Evolutionary conservation across 805 yeast genomes (phyloP).

Genomic region (Hanseniaspora taiwanica): DNA sequence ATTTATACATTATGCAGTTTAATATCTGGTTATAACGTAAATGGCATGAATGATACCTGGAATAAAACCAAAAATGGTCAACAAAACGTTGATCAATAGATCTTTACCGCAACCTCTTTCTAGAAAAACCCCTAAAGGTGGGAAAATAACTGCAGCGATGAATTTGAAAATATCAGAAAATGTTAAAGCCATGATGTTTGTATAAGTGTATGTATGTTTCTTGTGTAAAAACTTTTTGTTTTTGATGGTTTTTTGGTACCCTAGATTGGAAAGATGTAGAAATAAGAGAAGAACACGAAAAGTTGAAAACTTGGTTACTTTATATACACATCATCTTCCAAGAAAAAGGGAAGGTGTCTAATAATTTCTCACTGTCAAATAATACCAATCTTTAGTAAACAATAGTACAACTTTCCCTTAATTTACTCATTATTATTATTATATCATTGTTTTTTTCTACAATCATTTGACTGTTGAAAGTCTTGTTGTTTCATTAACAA

Average conservation of each 20-base stretch:
- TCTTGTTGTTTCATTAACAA: too few species aligned
- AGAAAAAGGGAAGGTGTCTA: too few species aligned
- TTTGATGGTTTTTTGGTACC: background rate
- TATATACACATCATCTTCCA: too few species aligned
- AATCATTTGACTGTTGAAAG: too few species aligned
- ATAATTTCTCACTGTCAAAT: too few species aligned
- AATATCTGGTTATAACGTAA: constrained; percentile 30
- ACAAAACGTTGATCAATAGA: constrained; percentile 35
- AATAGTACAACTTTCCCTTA: too few species aligned
- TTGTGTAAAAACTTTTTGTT: background rate
- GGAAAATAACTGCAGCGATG: constrained; percentile 30
- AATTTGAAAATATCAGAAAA: constrained; percentile 7
- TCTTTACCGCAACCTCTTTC: constrained; percentile 33
- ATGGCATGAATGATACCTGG: constrained; percentile 59
- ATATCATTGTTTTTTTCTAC: too few species aligned
- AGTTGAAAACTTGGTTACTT: too few species aligned
- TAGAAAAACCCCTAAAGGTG: constrained; percentile 45
- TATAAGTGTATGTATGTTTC: background rate
- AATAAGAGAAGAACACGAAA: too few species aligned
- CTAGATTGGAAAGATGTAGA: too few species aligned
- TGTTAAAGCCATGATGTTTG: constrained; percentile 5
- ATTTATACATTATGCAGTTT: background rate
- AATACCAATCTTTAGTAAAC: too few species aligned
- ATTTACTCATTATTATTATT: too few species aligned
- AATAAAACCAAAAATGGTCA: constrained; percentile 56